phyloP scores from a whole-genome alignment of 768 basidiomycete genomes.

The Macrolepiota dolichaula region DNA sequence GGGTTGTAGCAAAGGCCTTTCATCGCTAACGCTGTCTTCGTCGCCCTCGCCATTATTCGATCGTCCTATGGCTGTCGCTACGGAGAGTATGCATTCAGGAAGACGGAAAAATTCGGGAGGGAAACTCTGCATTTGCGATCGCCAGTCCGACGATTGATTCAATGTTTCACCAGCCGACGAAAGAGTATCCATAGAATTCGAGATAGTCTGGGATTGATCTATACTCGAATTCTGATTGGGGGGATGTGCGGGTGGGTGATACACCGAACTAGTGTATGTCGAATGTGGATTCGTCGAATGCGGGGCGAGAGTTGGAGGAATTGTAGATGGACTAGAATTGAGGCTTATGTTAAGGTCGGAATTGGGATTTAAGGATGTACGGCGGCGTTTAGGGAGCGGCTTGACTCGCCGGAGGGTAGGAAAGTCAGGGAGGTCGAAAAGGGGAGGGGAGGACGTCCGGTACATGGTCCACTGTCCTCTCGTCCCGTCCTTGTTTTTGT shows the following conservation, averaged over 20 bases:
- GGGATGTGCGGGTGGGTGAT: neutral
- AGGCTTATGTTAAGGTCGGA: neutral
- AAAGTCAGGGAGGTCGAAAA: conserved; percentile 66
- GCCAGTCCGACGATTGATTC: neutral
- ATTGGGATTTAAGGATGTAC: conserved; percentile 30
- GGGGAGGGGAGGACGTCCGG: conserved; percentile 46
- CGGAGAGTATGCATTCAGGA: neutral
- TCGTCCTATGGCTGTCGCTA: neutral
- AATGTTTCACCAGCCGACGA: neutral
- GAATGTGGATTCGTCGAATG: conserved; percentile 4
- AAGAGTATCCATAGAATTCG: neutral
- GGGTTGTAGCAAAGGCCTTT: neutral
- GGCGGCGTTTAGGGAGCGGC: conserved; percentile 74
- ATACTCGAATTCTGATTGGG: neutral
- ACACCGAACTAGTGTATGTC: neutral
- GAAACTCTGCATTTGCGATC: neutral
- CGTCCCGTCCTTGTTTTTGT: conserved; percentile 6
- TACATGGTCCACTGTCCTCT: conserved; percentile 38
- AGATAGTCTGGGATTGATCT: neutral
- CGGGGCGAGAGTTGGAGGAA: conserved; percentile 6
- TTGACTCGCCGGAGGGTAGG: conserved; percentile 64
- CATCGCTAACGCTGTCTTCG: neutral
- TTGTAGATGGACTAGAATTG: conserved; percentile 5
- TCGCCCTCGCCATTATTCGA: neutral
- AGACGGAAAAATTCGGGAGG: neutral